Percentiles rank a stretch among this genome's conserved stretches.
Evolutionary conservation across 2,329 filamentous ascomycete genomes (phyloP).

Genomic region (Microsporum audouinii): DNA sequence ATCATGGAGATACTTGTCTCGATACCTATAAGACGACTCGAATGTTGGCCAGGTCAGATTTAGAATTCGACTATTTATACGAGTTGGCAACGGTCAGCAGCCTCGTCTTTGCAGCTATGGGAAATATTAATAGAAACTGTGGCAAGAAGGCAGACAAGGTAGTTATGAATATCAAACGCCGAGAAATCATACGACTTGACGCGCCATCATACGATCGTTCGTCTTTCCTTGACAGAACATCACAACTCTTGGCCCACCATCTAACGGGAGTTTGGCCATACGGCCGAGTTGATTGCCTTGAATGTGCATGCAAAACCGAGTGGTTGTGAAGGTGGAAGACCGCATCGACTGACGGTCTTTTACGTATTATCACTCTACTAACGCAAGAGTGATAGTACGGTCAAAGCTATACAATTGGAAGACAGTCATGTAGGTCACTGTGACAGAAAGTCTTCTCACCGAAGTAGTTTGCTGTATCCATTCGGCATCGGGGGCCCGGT

Average conservation of each 20-base stretch:
- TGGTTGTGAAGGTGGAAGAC: not conserved
- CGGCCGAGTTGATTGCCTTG: not conserved
- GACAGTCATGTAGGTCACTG: too few relatives aligned
- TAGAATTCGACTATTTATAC: not conserved
- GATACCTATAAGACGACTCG: too few relatives aligned
- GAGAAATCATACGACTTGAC: not conserved
- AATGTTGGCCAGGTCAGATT: not conserved
- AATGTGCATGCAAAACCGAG: not conserved
- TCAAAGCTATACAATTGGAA: too few relatives aligned
- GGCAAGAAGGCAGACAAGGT: not conserved
- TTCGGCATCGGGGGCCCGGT: too few relatives aligned
- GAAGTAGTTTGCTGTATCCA: too few relatives aligned
- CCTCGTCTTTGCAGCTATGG: not conserved
- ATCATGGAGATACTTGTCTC: not conserved
- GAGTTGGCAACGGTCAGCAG: not conserved
- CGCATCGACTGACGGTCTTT: too few relatives aligned
- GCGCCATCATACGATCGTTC: not conserved
- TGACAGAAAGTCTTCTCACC: too few relatives aligned
- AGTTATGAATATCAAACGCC: not conserved
- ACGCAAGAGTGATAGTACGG: too few relatives aligned
- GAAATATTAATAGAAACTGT: not conserved
- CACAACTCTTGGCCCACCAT: not conserved
- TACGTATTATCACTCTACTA: too few relatives aligned
- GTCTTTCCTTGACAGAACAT: not conserved
- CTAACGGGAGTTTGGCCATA: not conserved